A percentile compares a stretch with the other conserved stretches of the same genome.
These are phyloP conservation scores for Auriscalpium orientale DNA, from an alignment of 768 basidiomycete genomes.

Conservation along the genomic window DNA sequence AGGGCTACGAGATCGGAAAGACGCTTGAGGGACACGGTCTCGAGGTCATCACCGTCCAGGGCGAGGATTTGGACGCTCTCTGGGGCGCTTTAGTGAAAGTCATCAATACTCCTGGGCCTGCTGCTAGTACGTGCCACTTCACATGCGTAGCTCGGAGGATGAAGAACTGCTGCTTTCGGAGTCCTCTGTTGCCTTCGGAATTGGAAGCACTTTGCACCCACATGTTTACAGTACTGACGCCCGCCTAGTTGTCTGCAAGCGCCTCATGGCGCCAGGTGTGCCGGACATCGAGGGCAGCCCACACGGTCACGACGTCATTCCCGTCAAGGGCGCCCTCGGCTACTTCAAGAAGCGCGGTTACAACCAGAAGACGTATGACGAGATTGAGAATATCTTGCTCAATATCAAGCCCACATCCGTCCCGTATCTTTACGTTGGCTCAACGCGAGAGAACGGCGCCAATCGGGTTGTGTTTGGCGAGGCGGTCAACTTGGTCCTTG, in stretches of 20 bases:
- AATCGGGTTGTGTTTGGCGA: constrained; percentile 83
- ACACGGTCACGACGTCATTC: constrained; percentile 83
- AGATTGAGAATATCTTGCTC: constrained; percentile 46
- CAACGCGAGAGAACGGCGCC: constrained; percentile 66
- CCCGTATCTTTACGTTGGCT: constrained; percentile 61
- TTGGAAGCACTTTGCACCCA: too few species aligned
- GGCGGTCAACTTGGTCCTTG: constrained; percentile 73
- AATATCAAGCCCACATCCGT: constrained; percentile 52
- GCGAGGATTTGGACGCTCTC: constrained; percentile 73
- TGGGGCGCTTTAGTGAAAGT: constrained; percentile 58
- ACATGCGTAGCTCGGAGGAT: not conserved
- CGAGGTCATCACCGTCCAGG: constrained; percentile 63
- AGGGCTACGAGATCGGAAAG: constrained; percentile 63
- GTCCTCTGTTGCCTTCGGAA: too few species aligned
- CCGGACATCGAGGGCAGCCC: constrained; percentile 70
- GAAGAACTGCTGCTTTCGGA: too few species aligned
- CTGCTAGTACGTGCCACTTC: constrained; percentile 47
- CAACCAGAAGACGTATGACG: constrained; percentile 22
- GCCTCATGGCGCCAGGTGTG: constrained; percentile 34
- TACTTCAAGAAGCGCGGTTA: constrained; percentile 65
- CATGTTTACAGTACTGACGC: not conserved
- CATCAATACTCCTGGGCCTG: constrained; percentile 62
- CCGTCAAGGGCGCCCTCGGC: constrained; percentile 69
- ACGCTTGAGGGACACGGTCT: constrained; percentile 79
- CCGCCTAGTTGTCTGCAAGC: constrained; percentile 58